These are phyloP conservation scores for Tetracladium setigerum DNA, from an alignment of 495 filamentous ascomycete species.

Conservation along the genomic window DNA sequence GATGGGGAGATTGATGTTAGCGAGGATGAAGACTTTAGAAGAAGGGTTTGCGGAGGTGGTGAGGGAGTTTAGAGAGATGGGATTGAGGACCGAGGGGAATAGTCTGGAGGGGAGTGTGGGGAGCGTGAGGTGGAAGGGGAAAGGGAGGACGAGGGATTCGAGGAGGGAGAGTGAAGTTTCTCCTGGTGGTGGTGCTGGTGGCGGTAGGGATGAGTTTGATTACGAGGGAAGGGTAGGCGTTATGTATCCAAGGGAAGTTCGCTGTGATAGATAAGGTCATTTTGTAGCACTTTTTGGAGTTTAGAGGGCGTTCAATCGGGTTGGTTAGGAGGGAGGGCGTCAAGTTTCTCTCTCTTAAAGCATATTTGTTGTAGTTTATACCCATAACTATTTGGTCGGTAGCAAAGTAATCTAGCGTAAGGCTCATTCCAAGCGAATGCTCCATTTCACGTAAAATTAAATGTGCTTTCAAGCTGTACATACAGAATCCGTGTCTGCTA, in stretches of 20 bases:
- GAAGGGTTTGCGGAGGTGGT: constrained; percentile 78
- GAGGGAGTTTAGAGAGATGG: constrained; percentile 68
- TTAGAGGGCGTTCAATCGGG: too few relatives aligned
- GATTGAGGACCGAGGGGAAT: constrained; percentile 22
- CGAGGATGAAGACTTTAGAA: constrained; percentile 85
- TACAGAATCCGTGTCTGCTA: too few relatives aligned
- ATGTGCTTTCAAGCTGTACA: too few relatives aligned
- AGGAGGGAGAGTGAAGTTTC: constrained; percentile 5
- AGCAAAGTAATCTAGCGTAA: too few relatives aligned
- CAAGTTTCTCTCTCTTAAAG: too few relatives aligned
- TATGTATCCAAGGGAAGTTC: constrained; percentile 5
- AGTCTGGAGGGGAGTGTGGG: constrained; percentile 12
- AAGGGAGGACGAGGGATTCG: constrained; percentile 12
- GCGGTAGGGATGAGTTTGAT: background rate
- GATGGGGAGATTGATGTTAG: constrained; percentile 78
- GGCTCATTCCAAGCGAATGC: too few relatives aligned
- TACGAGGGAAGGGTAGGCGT: background rate
- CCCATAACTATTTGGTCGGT: too few relatives aligned
- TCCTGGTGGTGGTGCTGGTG: constrained; percentile 2
- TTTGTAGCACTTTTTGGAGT: too few relatives aligned
- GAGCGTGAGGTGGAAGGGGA: constrained; percentile 21
- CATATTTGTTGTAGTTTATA: too few relatives aligned
- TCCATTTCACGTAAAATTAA: too few relatives aligned
- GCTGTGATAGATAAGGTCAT: background rate
- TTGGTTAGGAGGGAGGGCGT: too few relatives aligned